phyloP scores from a whole-genome alignment of 768 basidiomycete genomes.

The Tricholoma sp. region DNA sequence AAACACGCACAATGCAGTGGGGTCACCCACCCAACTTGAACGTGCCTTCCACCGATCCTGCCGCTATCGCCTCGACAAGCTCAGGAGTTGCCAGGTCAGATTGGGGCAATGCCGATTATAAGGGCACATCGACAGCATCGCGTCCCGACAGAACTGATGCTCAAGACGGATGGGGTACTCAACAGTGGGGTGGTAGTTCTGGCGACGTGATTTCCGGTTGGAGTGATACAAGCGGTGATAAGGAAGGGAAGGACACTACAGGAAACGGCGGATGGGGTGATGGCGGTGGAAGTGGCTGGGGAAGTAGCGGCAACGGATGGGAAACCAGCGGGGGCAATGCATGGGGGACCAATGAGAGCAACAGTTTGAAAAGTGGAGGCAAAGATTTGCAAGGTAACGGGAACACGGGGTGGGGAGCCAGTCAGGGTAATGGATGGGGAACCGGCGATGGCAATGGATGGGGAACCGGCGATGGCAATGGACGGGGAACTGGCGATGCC shows the following conservation, averaged over 20 bases:
- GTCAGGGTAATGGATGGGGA: not conserved
- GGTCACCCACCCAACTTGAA: not conserved
- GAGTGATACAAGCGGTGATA: not conserved
- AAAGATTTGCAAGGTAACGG: not conserved
- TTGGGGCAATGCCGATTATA: not conserved
- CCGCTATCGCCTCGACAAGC: not conserved
- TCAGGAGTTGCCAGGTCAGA: not conserved
- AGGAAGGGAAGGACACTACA: not conserved
- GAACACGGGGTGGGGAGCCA: not conserved
- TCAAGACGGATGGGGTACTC: not conserved
- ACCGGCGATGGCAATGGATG: not conserved
- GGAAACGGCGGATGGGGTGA: not conserved
- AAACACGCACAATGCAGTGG: not conserved
- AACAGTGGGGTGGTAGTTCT: not conserved
- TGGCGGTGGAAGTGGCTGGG: not conserved
- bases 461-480: not conserved
- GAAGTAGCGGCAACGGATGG: not conserved
- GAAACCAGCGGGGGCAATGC: not conserved
- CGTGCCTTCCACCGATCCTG: not conserved
- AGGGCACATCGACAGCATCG: not conserved
- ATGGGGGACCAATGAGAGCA: not conserved
- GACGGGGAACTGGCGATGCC: not conserved
- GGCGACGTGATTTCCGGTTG: not conserved
- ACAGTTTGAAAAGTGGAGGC: not conserved
- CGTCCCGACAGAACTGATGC: not conserved